Percentiles rank a stretch among this genome's conserved stretches.
phyloP scores from a whole-genome alignment of 805 yeast genomes.

The Brettanomyces anomalus region DNA sequence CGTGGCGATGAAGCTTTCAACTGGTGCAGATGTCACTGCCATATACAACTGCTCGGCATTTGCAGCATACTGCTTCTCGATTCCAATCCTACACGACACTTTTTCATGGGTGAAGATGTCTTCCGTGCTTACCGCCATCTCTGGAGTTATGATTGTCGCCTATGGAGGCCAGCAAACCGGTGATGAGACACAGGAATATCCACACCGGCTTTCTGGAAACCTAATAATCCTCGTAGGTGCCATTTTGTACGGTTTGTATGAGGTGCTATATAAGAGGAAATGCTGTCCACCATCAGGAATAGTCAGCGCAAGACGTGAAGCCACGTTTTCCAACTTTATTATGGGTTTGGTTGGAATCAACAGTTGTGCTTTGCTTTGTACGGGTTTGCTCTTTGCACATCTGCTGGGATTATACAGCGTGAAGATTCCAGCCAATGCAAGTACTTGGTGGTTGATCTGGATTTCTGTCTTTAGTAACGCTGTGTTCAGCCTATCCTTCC shows the following conservation, averaged over 20 bases:
- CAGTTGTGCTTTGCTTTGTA: constrained; percentile 42
- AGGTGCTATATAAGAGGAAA: constrained; percentile 68
- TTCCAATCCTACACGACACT: constrained; percentile 59
- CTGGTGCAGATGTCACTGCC: constrained; percentile 82
- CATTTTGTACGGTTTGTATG: constrained; percentile 70
- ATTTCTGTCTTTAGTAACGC: constrained; percentile 56
- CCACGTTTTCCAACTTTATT: constrained; percentile 70
- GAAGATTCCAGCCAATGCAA: constrained; percentile 35
- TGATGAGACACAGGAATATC: constrained; percentile 28
- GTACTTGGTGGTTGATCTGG: constrained; percentile 35
- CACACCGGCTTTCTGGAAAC: constrained; percentile 61
- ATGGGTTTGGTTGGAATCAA: constrained; percentile 59
- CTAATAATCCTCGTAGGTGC: constrained; percentile 66
- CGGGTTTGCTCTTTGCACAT: constrained; percentile 40
- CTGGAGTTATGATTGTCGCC: constrained; percentile 74
- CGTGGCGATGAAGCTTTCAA: constrained; percentile 69
- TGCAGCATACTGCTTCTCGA: constrained; percentile 77
- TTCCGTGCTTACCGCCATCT: constrained; percentile 63
- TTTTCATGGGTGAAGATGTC: constrained; percentile 53
- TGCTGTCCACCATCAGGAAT: constrained; percentile 64
- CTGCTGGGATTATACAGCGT: constrained; percentile 49
- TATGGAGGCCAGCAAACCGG: constrained; percentile 39
- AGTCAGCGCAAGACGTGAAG: constrained; percentile 58
- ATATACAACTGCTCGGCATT: constrained; percentile 87
- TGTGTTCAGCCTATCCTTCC: constrained; percentile 60